phyloP scores from a whole-genome alignment of 768 basidiomycete genomes.

The Mrakia gelida region DNA sequence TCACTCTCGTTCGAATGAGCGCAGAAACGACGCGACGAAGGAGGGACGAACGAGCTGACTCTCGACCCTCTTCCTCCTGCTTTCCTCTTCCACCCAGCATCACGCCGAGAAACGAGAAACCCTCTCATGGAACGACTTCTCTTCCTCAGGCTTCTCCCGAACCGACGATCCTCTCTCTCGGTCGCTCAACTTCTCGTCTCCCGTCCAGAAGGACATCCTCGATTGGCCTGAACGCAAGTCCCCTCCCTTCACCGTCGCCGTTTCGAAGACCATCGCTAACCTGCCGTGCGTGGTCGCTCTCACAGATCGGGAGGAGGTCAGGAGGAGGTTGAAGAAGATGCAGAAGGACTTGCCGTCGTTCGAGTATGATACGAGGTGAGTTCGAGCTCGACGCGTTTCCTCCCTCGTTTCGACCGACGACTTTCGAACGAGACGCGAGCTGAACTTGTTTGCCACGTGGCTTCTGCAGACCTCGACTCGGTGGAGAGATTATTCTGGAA shows the following conservation, averaged over 20 bases:
- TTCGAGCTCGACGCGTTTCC: background rate
- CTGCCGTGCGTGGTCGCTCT: background rate
- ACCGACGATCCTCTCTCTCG: slow-evolving; percentile 68
- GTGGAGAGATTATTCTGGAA: slow-evolving; percentile 53
- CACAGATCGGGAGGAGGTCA: slow-evolving; percentile 57
- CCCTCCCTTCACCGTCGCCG: background rate
- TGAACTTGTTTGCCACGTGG: background rate
- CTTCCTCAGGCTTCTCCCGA: slow-evolving; percentile 72
- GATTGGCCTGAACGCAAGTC: slow-evolving; percentile 57
- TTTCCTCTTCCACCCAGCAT: slow-evolving; percentile 21
- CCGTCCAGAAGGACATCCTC: slow-evolving; percentile 57
- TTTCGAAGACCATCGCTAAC: background rate
- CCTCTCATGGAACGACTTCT: slow-evolving; percentile 87
- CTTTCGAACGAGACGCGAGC: slow-evolving; percentile 1
- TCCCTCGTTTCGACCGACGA: slow-evolving; percentile 1
- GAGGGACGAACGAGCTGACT: background rate
- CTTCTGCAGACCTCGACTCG: slow-evolving; percentile 33
- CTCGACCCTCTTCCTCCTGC: slow-evolving; percentile 17
- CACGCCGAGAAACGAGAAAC: slow-evolving; percentile 67
- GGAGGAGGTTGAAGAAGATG: slow-evolving; percentile 74
- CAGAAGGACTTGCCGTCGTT: slow-evolving; percentile 77
- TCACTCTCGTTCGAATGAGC: slow-evolving; percentile 20
- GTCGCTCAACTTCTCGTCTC: slow-evolving; percentile 71
- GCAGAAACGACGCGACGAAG: background rate
- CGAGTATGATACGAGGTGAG: slow-evolving; percentile 70